Base-by-base conservation (phyloP, 176 grass and related monocot species). In the Leersia perrieri region DNA sequence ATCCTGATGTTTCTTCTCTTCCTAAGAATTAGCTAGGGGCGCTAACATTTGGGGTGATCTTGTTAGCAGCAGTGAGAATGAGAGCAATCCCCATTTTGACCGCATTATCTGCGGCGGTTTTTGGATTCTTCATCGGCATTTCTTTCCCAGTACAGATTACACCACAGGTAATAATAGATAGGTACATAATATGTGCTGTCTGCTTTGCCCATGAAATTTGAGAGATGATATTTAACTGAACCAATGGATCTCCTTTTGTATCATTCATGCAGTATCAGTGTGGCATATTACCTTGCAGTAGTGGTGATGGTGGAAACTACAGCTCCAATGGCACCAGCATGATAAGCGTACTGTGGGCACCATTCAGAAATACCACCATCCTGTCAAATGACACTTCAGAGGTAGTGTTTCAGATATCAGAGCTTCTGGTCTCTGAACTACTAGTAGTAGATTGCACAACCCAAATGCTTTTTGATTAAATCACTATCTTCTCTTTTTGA, bases 321-420 rank as follows among this genome's bases (percentile, higher is more conserved):
- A 74, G 16, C 70, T 23, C 31, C 18, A 4, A n/a, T 18, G 66
- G n/a, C 40, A 77, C 18, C 79, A 51, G 25, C 66, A 20, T 76
- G 16, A 25, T 76, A 3, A n/a, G 12, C 26, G 72, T 34, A 66
- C 20, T 78, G 0, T 83, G 67, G 28, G 7, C 34, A 22, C 41
- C 73, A 13, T n/a, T 60, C 2, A 20, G 9, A 34, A 73, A 83
- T n/a, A 63, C n/a, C 51, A 87, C 13, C 27, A 29, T 63, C 25
- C 11, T 62, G 14, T 55, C 80, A 42, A 82, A 88, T 73, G 33
- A 7, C 13, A 83, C 67, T 30, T 66, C 80, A 60, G 74, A 39
- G 74, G 86, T 82, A 77, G n/a, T n/a, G n/a, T n/a, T n/a, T n/a
- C n/a, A 77, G 38, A 36, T 0, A 7, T 36, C 28, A 62, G 18